Conservation (phyloP, 2,329 filamentous ascomycete genomes). For the Cytospora piceicola region DNA sequence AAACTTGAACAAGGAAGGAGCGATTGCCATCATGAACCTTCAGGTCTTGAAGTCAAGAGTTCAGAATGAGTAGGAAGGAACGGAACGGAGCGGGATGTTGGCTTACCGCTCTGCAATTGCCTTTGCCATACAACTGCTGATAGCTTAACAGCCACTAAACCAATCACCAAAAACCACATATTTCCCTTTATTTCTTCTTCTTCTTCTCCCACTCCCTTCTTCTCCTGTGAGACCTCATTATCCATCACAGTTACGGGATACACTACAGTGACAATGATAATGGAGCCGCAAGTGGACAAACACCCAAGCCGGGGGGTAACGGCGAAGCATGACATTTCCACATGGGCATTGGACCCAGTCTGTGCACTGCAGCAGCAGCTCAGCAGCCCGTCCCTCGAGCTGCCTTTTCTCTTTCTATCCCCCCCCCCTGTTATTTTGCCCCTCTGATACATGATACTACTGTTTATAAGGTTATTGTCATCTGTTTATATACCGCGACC, state of each 20-base stretch:
- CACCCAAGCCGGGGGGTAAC: background rate
- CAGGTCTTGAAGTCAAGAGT: background rate
- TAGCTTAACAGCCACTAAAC: no score
- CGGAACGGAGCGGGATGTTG: background rate
- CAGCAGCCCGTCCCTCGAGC: background rate
- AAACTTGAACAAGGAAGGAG: background rate
- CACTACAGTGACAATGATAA: background rate
- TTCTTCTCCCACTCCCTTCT: background rate
- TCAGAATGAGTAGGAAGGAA: background rate
- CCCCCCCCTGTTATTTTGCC: no score
- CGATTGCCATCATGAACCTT: no score
- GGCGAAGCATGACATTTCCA: conserved; percentile 3
- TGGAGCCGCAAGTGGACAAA: conserved; percentile 10
- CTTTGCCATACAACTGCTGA: no score
- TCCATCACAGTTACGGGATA: background rate
- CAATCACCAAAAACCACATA: background rate
- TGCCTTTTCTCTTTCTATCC: background rate
- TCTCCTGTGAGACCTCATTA: conserved; percentile 5
- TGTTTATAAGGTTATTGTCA: background rate
- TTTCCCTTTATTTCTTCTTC: background rate
- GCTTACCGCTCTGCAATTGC: background rate
- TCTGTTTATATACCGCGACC: background rate
- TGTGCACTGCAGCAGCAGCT: conserved; percentile 2
- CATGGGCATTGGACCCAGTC: conserved; percentile 6
- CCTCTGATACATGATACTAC: background rate